Conservation (phyloP, 352 stramenopile species). For the Phytopythium mirpurense region DNA sequence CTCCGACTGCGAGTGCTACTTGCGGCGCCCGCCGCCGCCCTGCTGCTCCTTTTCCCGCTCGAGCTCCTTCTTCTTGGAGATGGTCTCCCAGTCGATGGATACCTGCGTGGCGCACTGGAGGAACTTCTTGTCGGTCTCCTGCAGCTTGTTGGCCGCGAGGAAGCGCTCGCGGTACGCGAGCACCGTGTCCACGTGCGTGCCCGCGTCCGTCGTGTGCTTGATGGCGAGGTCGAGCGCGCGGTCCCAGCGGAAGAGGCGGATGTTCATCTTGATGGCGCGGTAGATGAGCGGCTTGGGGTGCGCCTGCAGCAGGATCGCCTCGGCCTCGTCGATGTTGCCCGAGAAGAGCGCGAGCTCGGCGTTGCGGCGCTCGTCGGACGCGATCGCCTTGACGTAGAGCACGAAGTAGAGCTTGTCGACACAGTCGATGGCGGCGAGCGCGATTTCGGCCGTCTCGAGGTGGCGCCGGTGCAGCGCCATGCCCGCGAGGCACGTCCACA, state of each 20-base stretch:
- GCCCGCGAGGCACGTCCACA: constrained; percentile 89
- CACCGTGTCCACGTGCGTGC: constrained; percentile 88
- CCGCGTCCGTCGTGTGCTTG: constrained; percentile 81
- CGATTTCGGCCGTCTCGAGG: constrained; percentile 89
- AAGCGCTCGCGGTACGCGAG: constrained; percentile 86
- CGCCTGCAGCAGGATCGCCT: constrained; percentile 89
- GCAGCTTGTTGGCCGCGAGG: constrained; percentile 78
- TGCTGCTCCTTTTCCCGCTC: constrained; percentile 78
- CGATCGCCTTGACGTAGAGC: constrained; percentile 82
- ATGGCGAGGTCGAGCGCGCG: constrained; percentile 85
- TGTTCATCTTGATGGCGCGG: constrained; percentile 92
- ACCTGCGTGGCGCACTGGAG: constrained; percentile 85
- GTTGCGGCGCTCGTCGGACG: constrained; percentile 81
- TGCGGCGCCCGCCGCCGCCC: constrained; percentile 35
- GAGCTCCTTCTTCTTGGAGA: constrained; percentile 87
- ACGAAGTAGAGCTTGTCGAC: constrained; percentile 95
- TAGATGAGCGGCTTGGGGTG: constrained; percentile 87
- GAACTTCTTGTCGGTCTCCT: constrained; percentile 88
- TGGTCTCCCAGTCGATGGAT: constrained; percentile 85
- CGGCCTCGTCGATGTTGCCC: constrained; percentile 87
- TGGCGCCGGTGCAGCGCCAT: constrained; percentile 88
- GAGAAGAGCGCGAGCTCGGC: constrained; percentile 86
- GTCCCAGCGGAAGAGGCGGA: constrained; percentile 87
- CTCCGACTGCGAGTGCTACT: constrained; percentile 20
- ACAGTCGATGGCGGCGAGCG: constrained; percentile 86